Evolutionary conservation across 2,329 filamentous ascomycete species (phyloP), one percentile per base, ranked within the genome.

Genomic region (Botrytis elliptica): DNA sequence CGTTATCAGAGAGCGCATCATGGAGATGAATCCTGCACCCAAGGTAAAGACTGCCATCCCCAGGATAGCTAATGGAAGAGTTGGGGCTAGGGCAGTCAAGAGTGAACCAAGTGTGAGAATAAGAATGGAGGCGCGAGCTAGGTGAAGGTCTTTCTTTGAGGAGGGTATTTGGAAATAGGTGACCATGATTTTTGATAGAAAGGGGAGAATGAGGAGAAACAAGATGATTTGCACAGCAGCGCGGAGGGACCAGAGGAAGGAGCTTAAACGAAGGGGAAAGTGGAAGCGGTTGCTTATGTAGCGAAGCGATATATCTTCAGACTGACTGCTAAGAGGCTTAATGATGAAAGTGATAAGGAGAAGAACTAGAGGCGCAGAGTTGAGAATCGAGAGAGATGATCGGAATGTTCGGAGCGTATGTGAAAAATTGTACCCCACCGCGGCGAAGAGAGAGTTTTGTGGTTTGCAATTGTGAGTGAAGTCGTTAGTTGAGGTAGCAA

Each of bases 261-360:
- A 75, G 22, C 75, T 72, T n/a, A 77, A 40, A 3, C 71, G 69
- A 18, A 80, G 76, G 29, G 76, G 73, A 73, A 77, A 79, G 29
- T 63, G 46, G 69, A 78, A 81, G 20, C 78, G 75, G 25, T 77
- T 77, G 4, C 76, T 78, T 38, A 81, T 75, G 64, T 81, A 80
- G 42, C 77, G 77, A 33, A 78, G 65, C 22, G 73, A 75, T 42
- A 80, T 60, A 18, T 74, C 72, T 7, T 75, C 63, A 7, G 75
- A 70, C 38, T 77, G 71, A 0, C 40, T 5, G n/a, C 12, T 46
- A 46, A 80, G 75, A 16, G 76, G 70, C 4, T 70, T 62, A n/a
- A 74, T 62, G 25, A 78, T 44, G 70, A 79, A 80, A 9, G 76
- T 75, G 8, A 77, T 9, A 20, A 83, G 46, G 18, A 83, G 75